Conservation (phyloP, 2,329 filamentous ascomycete species). For the Colletotrichum tanaceti region DNA sequence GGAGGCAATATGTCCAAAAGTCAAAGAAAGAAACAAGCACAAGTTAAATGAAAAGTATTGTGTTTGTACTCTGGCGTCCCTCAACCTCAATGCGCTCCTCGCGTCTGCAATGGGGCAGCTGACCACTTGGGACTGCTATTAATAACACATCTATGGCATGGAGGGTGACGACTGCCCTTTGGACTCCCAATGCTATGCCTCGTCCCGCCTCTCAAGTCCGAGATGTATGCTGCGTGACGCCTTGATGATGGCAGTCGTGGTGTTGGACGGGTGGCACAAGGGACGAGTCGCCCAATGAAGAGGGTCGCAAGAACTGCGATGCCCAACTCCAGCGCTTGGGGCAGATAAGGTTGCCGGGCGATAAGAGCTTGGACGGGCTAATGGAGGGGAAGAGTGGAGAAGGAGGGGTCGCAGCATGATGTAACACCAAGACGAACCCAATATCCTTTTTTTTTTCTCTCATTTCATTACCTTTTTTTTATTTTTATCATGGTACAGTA, state of each 20-base stretch:
- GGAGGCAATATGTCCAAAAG: too few species aligned
- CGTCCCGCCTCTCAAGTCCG: neutral
- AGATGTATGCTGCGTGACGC: neutral
- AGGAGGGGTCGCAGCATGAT: slow-evolving; percentile 34
- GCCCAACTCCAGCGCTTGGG: neutral
- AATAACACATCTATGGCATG: too few species aligned
- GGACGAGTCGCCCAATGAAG: neutral
- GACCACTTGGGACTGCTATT: neutral
- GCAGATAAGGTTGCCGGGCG: slow-evolving; percentile 24
- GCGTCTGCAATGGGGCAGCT: neutral
- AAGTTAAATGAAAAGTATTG: neutral
- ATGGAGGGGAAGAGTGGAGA: slow-evolving; percentile 35
- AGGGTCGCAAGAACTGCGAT: too few species aligned
- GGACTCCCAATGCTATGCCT: too few species aligned
- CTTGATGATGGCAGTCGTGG: neutral
- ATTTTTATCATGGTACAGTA: too few species aligned
- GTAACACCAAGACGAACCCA: slow-evolving; percentile 31
- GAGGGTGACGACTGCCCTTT: neutral
- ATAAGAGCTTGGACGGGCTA: slow-evolving; percentile 27
- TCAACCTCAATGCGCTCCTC: neutral
- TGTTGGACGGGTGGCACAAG: neutral
- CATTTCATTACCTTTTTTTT: slow-evolving; percentile 3
- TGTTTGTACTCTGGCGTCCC: too few species aligned
- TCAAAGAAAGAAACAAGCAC: neutral
- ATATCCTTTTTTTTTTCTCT: slow-evolving; percentile 31